Base-by-base conservation (phyloP, 352 stramenopile species). In the Globisporangium mamillatum region DNA sequence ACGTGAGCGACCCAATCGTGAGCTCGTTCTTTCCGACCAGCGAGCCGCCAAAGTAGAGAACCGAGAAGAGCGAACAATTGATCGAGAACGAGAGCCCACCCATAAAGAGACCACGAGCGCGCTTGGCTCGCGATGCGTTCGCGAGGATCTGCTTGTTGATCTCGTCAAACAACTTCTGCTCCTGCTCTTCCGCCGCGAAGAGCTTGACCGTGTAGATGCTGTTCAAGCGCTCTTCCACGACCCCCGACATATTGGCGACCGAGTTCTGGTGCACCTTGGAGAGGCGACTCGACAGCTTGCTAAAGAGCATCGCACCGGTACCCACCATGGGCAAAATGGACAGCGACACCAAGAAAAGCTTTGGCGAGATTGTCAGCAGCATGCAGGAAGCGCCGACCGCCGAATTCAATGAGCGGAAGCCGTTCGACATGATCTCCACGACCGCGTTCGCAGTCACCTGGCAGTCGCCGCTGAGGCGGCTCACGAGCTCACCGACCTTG, bases 181-280 rank as follows among this genome's bases (percentile, higher is more conserved):
- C 81, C 70, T 89, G 74, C 56, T 87, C 67, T 78, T 97, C 86
- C 44, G 81, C 88, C 14, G 89, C 88, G 60, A 95, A 97, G 2
- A 95, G 70, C 75, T 96, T 96, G 41, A 98, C 91, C 41, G 92
- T 97, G 53, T 87, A 82, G 44, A 98, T 91, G 63, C 96, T 94
- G 70, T 92, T 92, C 53, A 98, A 62, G 6, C 87, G 80, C 66
- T 97, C 92, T 55, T 97, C 86, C 5, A 90, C 90, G 25, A 97
- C 78, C 20, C 84, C 88, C 8, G 80, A 88, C 83, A 94, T 93
- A 58, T 74, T 67, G 1, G 86, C 84, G 27, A 94, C 73, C 53
- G 79, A 83, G 65, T 94, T 91, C 63, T 97, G 81, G 64, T 96
- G 88, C 58, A 84, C 75, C 66, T 91, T 90, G n/a, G 78, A 67